Evolutionary conservation across 2,329 filamentous ascomycete species (phyloP), one percentile per base, ranked within the genome.

Genomic region (Colletotrichum chlorophyti): DNA sequence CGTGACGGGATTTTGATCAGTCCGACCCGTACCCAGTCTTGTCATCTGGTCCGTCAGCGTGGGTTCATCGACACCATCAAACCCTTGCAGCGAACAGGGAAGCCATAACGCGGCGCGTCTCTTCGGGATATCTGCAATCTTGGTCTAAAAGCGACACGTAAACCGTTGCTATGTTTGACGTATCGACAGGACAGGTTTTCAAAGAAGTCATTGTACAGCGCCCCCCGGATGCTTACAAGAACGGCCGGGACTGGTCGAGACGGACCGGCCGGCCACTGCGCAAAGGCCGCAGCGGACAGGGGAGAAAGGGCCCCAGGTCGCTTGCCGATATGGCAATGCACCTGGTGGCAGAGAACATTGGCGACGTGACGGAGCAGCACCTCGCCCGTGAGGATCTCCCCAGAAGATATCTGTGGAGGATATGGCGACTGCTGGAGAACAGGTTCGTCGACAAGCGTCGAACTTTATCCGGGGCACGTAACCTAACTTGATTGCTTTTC

Each of bases 371-470:
- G 3, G 63, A 66, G 17, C 64, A 70, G 14, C 64, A 74, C 50
- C 64, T 79, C 1, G 32, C 41, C 9, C 61, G 59, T 12, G 69
- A 74, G 3, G 52, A 58, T 8, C 60, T 79, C n/a, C 74, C 76
- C 7, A 47, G 50, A 31, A 65, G 65, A n/a, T 58, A 76, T 27
- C 48, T 73, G 12, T 70, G 70, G 70, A 72, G 69, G 29, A 64
- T 78, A 14, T 78, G 75, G 74, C 67, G 68, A n/a, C 69, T 75
- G 43, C 64, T 78, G 3, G 71, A 76, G 49, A 70, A 73, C 51
- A 72, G 75, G 75, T 76, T 29, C 38, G 72, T 69, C 6, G n/a
- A n/a, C n/a, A n/a, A n/a, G n/a, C 15, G 24, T n/a, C 34, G 26
- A 23, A 17, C 17, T n/a, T n/a, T n/a, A n/a, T n/a, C n/a, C n/a